Percentiles rank a stretch among this genome's conserved stretches.
phyloP scores from a whole-genome alignment of 345 rosid genomes.

The Pistacia vera region DNA sequence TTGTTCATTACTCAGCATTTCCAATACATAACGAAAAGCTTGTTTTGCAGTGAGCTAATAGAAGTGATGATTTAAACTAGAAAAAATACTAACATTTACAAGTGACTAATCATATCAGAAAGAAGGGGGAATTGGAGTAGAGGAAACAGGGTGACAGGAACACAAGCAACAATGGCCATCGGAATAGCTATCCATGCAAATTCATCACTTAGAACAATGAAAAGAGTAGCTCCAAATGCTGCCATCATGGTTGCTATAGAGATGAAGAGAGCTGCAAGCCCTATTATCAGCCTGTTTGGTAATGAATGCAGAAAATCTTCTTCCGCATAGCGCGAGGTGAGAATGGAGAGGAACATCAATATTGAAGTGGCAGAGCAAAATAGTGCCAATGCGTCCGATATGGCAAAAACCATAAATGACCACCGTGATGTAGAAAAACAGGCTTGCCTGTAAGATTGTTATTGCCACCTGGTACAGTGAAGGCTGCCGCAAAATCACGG shows the following conservation, averaged over 20 bases:
- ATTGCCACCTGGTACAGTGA: slow-evolving; percentile 47
- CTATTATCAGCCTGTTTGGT: slow-evolving; percentile 35
- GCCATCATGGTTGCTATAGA: slow-evolving; percentile 44
- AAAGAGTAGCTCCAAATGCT: slow-evolving; percentile 33
- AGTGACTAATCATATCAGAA: slow-evolving; percentile 17
- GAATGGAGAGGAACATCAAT: slow-evolving; percentile 36
- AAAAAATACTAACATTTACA: slow-evolving; percentile 8
- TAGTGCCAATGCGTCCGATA: slow-evolving; percentile 37
- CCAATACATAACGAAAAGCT: too few relatives aligned
- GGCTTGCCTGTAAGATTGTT: slow-evolving; percentile 31
- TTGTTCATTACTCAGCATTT: too few relatives aligned
- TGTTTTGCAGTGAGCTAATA: not conserved
- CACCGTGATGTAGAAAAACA: slow-evolving; percentile 8
- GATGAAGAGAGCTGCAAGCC: slow-evolving; percentile 37
- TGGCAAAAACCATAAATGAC: slow-evolving; percentile 27
- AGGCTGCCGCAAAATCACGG: slow-evolving; percentile 39
- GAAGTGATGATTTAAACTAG: not conserved
- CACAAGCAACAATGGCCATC: slow-evolving; percentile 17
- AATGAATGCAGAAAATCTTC: slow-evolving; percentile 36
- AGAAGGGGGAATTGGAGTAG: slow-evolving; percentile 35
- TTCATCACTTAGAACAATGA: slow-evolving; percentile 25
- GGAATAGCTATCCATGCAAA: slow-evolving; percentile 30
- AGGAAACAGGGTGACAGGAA: slow-evolving; percentile 35
- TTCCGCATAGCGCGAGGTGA: slow-evolving; percentile 40
- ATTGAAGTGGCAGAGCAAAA: slow-evolving; percentile 36